phyloP scores from a whole-genome alignment of 257 asterid species.

The Paraleonurus japonicus region DNA sequence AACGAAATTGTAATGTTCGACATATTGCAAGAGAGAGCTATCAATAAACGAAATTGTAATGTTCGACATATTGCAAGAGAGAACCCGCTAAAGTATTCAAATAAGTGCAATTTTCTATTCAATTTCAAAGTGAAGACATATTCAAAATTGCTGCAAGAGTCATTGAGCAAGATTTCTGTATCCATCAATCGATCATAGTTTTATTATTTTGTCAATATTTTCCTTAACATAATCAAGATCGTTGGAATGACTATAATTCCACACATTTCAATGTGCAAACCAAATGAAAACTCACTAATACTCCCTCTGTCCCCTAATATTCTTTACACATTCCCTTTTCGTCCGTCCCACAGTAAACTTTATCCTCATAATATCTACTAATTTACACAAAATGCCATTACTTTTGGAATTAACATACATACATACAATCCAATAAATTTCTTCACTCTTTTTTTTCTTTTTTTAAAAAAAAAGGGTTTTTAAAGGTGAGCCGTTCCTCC shows the following conservation, averaged over 20 bases:
- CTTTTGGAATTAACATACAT: no score
- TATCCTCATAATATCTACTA: no score
- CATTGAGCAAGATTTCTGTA: neutral
- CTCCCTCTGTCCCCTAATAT: no score
- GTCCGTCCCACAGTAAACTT: no score
- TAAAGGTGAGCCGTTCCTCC: no score
- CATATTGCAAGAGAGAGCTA: neutral
- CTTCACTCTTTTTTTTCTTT: no score
- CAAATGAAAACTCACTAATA: neutral
- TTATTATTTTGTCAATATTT: neutral
- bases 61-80: neutral
- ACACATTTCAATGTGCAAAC: slow-evolving; percentile 1
- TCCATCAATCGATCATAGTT: neutral
- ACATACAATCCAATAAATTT: no score
- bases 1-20: neutral
- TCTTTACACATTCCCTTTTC: no score
- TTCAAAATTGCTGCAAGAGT: neutral
- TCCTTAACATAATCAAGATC: neutral
- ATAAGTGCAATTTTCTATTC: neutral
- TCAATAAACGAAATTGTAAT: neutral
- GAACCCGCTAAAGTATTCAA: neutral
- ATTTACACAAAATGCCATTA: no score
- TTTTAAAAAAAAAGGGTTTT: no score
- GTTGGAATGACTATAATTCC: neutral
- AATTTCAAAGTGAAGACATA: neutral